Evolutionary conservation across 352 stramenopile genomes (phyloP), one percentile per base, ranked within the genome.

Genomic region (Phytophthora fragariae): DNA sequence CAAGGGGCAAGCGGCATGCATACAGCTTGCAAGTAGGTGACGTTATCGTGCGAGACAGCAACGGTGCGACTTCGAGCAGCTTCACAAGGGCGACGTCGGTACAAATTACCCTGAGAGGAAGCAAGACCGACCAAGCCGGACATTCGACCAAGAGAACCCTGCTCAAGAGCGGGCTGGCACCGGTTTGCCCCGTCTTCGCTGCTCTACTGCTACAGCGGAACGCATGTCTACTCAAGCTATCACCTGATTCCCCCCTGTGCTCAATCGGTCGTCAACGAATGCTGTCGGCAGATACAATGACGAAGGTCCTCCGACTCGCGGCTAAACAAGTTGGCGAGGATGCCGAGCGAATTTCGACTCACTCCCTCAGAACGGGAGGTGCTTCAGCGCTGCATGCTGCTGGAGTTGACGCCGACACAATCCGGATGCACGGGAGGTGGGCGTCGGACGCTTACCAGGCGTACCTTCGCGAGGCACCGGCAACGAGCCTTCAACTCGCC

Each of bases 371-470:
- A 17, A 46, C 41, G 2, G 58, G 58, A 31, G 58, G 58, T 17
- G 39, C 58, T 21, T 57, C 58, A 3, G 44, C 58, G 15, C 59
- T 66, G 12, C 59, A 66, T 46, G 2, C 27, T 27, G 59, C 46
- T 21, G 59, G 47, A 2, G n/a, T 58, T 8, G 29, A 49, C 19
- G 29, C 46, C 6, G 59, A 58, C 46, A 58, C 59, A 3, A 66
- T 66, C n/a, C 17, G 17, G 5, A 46, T 58, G 44, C 59, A 66
- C 29, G 59, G 46, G 31, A 27, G 59, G 50, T 66, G 47, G 47
- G 5, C 24, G 9, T 66, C 59, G 6, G n/a, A 66, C 15, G 59
- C 59, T 2, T 66, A 66, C 46, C 59, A 52, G n/a, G 15, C 29
- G 7, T 66, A 66, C 59, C 1, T 50, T 21, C 44, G 14, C 44